Evolutionary conservation across 768 basidiomycete genomes (phyloP), one percentile per base, ranked within the genome.

Genomic region (Fomitopsis pulvina): DNA sequence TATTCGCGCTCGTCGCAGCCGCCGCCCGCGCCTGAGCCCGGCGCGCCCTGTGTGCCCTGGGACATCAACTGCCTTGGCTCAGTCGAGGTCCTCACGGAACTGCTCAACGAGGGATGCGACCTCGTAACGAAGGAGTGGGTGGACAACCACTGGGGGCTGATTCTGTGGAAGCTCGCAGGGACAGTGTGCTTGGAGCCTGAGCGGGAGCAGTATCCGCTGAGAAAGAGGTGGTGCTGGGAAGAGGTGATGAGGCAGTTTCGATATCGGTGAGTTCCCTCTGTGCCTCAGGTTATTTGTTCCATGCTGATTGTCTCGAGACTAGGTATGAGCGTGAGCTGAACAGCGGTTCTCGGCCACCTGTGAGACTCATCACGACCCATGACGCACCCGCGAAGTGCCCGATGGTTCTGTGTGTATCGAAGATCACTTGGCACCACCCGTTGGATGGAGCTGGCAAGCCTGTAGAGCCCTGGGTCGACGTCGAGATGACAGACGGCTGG

Each of bases 401-500:
- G 0, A 84, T 96, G 80, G 76, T 93, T 2, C 75, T 99, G 3
- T 89, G 88, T 60, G 76, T 99, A 2, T 87, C 90, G 1, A 75
- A 76, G 25, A 80, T 98, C 30, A 66, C 66, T 4, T 85, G 81
- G 80, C 68, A 73, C 6, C 62, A 73, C 18, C 65, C 64, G 2
- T 51, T 66, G 2, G 64, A 68, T 22, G 69, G 74, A 1, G 68
- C 75, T 26, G 69, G 70, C 3, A 45, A 65, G 18, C 57, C 68
- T 4, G 58, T 66, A 24, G 69, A 69, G 21, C 61, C 70, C 2
- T 66, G 73, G 57, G 78, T 84, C 0, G 78, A 83, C 55, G 66
- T 99, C 5, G 96, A 97, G 66, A 69, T 98, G n/a, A 93, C 92
- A 0, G 96, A 99, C 62, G 96, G 96, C 12, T 99, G 96, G 96